Evolutionary conservation across 495 filamentous ascomycete species (phyloP).

Genomic region (Neurospora sp.): DNA sequence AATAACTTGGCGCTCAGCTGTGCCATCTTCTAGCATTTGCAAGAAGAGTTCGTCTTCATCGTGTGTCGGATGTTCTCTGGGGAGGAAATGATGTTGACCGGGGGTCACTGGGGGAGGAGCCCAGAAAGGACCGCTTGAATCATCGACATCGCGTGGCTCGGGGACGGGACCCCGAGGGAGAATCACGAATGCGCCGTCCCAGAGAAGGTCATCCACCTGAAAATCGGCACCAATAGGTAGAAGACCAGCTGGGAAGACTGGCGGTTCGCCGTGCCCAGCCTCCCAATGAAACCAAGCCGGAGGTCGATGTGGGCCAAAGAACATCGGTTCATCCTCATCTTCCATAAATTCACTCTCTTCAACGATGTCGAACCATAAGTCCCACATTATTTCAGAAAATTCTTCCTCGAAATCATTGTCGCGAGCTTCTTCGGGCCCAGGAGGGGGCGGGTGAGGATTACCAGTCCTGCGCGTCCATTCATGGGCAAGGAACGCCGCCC

Average conservation of each 20-base stretch:
- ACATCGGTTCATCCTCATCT: not conserved
- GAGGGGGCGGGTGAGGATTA: not conserved
- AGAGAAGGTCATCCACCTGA: not conserved
- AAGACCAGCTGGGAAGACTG: not conserved
- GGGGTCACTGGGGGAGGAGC: not conserved
- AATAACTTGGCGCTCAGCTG: not conserved
- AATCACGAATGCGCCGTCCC: not conserved
- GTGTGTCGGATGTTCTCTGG: not conserved
- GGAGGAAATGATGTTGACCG: not conserved
- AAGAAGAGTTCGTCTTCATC: not conserved
- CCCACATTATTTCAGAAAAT: not conserved
- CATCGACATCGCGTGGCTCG: not conserved
- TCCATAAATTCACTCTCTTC: not conserved
- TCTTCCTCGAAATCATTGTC: not conserved
- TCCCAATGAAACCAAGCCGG: not conserved
- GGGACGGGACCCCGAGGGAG: not conserved
- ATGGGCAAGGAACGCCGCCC: not conserved
- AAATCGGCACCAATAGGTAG: not conserved
- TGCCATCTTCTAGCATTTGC: not conserved
- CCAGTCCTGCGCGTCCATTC: not conserved
- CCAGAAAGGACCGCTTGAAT: not conserved
- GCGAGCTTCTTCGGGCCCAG: not conserved
- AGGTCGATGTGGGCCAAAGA: not conserved
- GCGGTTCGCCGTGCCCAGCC: not conserved
- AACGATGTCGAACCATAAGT: not conserved